Evolutionary conservation across 2,329 filamentous ascomycete species (phyloP).

Genomic region (Penicillium sp.): DNA sequence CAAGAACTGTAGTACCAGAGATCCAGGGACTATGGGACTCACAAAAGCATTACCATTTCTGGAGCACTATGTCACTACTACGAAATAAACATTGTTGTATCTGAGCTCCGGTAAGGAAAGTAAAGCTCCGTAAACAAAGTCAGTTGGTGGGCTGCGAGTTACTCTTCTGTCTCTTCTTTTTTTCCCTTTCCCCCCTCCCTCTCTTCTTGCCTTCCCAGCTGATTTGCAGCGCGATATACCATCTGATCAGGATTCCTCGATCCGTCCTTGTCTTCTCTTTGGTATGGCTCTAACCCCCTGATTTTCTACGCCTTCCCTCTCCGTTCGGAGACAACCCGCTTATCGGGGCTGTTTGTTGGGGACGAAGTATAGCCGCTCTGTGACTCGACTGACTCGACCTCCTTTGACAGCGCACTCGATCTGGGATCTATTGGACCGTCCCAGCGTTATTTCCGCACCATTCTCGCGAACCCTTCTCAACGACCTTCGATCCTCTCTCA

Average conservation of each 20-base stretch:
- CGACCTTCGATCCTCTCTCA: neutral
- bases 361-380: slow-evolving; percentile 7
- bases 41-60: too few relatives aligned
- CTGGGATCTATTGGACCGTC: neutral
- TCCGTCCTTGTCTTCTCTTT: slow-evolving; percentile 3
- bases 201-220: neutral
- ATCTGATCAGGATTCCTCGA: neutral
- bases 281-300: slow-evolving; percentile 1
- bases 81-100: neutral
- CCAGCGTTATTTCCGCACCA: neutral
- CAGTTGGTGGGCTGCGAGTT: slow-evolving; percentile 18
- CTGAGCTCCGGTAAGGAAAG: neutral
- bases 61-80: neutral
- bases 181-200: slow-evolving; percentile 7
- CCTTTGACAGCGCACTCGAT: slow-evolving; percentile 6
- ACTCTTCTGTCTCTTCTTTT: slow-evolving; percentile 6
- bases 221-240: neutral
- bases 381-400: neutral
- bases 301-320: neutral
- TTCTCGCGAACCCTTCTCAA: slow-evolving; percentile 26
- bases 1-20: neutral
- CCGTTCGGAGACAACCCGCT: neutral
- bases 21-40: neutral
- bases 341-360: slow-evolving; percentile 1
- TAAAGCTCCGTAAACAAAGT: slow-evolving; percentile 1